These are phyloP conservation scores for Mycosarcoma mackinlayi DNA, from an alignment of 1,284 basidiomycete genomes.

Conservation along the genomic window DNA sequence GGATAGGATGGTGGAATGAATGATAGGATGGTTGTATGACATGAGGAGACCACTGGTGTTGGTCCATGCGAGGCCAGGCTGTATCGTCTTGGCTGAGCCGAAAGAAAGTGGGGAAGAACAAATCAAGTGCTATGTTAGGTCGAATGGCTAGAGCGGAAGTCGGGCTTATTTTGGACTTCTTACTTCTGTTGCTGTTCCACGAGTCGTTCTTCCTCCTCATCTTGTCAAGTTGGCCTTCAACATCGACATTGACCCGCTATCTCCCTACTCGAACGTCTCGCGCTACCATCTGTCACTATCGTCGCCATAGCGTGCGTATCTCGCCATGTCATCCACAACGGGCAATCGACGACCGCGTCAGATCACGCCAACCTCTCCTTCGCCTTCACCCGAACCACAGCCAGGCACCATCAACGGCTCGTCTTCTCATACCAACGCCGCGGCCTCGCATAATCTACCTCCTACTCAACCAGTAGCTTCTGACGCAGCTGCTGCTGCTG, in stretches of 20 bases:
- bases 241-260: background rate
- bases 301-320: background rate
- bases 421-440: background rate
- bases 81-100: background rate
- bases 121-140: background rate
- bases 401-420: slow-evolving; percentile 20
- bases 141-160: slow-evolving; percentile 7
- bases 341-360: slow-evolving; percentile 25
- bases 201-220: background rate
- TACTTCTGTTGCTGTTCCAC: too few species aligned
- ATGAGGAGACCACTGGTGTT: too few species aligned
- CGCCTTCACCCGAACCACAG: slow-evolving; percentile 45
- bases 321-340: slow-evolving; percentile 27
- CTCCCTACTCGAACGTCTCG: too few species aligned
- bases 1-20: background rate
- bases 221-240: background rate
- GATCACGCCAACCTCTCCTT: slow-evolving; percentile 50
- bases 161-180: background rate
- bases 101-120: background rate
- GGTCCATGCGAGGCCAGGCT: background rate
- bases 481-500: background rate
- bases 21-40: background rate
- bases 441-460: background rate
- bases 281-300: background rate
- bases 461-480: background rate